Conservation (phyloP, 1,139 yeast species). For the Yamadazyma taylorii region DNA sequence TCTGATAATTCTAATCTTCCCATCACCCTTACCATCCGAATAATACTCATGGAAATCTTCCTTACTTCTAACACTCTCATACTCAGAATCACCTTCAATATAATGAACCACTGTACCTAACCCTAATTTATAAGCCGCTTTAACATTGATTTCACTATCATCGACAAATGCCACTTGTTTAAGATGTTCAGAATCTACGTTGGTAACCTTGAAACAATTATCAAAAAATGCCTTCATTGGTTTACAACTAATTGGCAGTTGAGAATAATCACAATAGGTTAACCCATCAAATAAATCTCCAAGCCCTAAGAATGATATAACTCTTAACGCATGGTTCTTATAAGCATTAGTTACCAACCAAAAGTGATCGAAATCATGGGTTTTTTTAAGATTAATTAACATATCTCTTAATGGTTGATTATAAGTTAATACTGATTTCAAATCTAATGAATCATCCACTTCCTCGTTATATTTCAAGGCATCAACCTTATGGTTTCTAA, state of each 20-base stretch:
- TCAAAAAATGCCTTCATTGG: constrained; percentile 63
- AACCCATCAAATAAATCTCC: constrained; percentile 93
- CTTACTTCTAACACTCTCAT: constrained; percentile 26
- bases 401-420: constrained; percentile 52
- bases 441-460: constrained; percentile 91
- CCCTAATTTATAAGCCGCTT: constrained; percentile 53
- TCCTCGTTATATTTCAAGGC: constrained; percentile 84
- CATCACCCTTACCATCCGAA: constrained; percentile 21
- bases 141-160: constrained; percentile 70
- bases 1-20: constrained; percentile 34
- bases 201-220: constrained; percentile 65
- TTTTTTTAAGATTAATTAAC: constrained; percentile 44
- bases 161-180: constrained; percentile 63
- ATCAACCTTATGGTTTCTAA: constrained; percentile 76
- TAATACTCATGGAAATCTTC: constrained; percentile 37
- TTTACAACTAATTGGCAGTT: constrained; percentile 73
- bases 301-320: constrained; percentile 73
- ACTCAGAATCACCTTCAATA: constrained; percentile 52
- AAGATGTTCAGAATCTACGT: constrained; percentile 45
- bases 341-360: constrained; percentile 97
- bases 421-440: constrained; percentile 70
- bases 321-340: constrained; percentile 81
- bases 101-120: constrained; percentile 58
- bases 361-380: constrained; percentile 36
- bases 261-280: constrained; percentile 82